These are phyloP conservation scores for Bombardia bombarda DNA, from an alignment of 495 filamentous ascomycete genomes.

Conservation along the genomic window DNA sequence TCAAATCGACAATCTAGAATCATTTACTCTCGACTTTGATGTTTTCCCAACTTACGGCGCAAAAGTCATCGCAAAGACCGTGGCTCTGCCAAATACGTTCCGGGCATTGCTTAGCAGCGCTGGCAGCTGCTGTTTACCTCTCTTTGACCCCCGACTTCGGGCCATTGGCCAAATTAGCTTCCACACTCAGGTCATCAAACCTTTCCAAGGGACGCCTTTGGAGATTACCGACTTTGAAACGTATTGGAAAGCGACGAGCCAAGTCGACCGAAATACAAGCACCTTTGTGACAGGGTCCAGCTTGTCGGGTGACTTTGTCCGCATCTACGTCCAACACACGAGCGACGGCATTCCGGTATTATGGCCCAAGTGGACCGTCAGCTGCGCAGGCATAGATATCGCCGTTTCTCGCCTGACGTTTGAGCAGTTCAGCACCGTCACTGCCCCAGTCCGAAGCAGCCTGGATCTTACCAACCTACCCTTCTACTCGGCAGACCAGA, in stretches of 20 bases:
- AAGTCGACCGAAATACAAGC: constrained; percentile 58
- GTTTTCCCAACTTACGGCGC: constrained; percentile 96
- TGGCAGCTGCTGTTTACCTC: constrained; percentile 72
- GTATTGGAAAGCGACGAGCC: constrained; percentile 97
- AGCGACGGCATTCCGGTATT: constrained; percentile 80
- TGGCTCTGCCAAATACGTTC: constrained; percentile 82
- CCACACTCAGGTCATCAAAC: constrained; percentile 91
- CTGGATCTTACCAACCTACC: constrained; percentile 39
- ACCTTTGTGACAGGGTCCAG: constrained; percentile 92
- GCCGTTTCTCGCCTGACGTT: constrained; percentile 70
- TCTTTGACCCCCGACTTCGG: constrained; percentile 86
- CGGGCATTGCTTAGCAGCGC: constrained; percentile 62
- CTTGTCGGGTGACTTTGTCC: constrained; percentile 84
- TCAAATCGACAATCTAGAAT: constrained; percentile 86
- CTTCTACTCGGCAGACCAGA: constrained; percentile 39
- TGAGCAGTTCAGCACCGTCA: constrained; percentile 63
- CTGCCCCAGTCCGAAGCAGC: constrained; percentile 39
- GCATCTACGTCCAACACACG: constrained; percentile 85
- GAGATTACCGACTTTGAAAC: constrained; percentile 98
- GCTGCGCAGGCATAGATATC: constrained; percentile 69
- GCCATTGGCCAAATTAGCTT: constrained; percentile 94
- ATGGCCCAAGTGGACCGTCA: constrained; percentile 73
- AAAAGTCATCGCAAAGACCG: constrained; percentile 91
- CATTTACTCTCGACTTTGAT: constrained; percentile 94
- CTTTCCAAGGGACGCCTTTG: constrained; percentile 84